Conservation (phyloP, 2,329 filamentous ascomycete species). For the Monascus ruber region DNA sequence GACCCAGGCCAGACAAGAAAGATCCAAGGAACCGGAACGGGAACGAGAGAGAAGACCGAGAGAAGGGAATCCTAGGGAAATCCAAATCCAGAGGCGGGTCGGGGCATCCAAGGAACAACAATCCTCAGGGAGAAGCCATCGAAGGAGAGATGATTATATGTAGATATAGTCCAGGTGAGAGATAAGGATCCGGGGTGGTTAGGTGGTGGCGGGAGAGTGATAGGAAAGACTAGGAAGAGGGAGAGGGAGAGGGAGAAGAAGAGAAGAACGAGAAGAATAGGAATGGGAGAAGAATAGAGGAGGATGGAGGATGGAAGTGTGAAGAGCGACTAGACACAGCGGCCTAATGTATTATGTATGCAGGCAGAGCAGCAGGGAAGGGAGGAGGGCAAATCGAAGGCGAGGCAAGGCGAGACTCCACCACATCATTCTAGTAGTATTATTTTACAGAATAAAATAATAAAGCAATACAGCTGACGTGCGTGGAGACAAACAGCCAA, state of each 20-base stretch:
- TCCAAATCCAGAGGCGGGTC: slow-evolving; percentile 4
- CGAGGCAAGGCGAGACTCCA: too few species aligned
- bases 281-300: slow-evolving; percentile 7
- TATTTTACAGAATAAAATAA: too few species aligned
- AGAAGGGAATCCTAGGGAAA: slow-evolving; percentile 7
- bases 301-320: slow-evolving; percentile 5
- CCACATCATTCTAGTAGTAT: too few species aligned
- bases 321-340: slow-evolving; percentile 2
- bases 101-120: slow-evolving; percentile 6
- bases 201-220: not conserved
- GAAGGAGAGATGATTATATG: slow-evolving; percentile 6
- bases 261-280: slow-evolving; percentile 5
- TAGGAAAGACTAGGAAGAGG: slow-evolving; percentile 6
- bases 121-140: slow-evolving; percentile 11
- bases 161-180: not conserved
- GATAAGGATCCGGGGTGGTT: not conserved
- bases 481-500: too few species aligned
- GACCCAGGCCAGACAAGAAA: slow-evolving; percentile 6
- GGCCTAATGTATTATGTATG: too few species aligned
- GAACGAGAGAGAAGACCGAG: slow-evolving; percentile 3
- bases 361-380: too few species aligned
- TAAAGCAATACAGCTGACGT: too few species aligned
- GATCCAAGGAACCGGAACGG: not conserved
- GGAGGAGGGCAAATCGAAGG: too few species aligned
- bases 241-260: slow-evolving; percentile 4